Percentiles rank a stretch among this genome's conserved stretches.
Conservation (phyloP, 2,329 filamentous ascomycete genomes). For the Trichoderma atroviride region DNA sequence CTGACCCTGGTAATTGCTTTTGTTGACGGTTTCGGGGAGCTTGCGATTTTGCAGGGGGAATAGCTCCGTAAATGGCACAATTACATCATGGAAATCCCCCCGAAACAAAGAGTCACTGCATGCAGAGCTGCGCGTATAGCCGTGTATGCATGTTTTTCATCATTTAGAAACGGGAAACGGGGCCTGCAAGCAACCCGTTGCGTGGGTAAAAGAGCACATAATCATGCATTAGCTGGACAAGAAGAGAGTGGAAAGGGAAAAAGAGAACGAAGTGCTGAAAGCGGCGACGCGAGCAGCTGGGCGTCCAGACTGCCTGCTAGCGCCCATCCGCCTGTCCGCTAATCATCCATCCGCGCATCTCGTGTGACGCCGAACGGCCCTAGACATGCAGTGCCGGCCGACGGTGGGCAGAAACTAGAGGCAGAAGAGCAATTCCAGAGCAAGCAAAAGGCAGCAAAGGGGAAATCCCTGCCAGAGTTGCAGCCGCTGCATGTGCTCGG, state of each 20-base stretch:
- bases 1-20: not conserved
- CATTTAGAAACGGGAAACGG: slow-evolving; percentile 1
- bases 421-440: not conserved
- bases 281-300: not conserved
- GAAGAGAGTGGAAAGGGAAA: not conserved
- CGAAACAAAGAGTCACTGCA: not conserved
- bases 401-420: not conserved
- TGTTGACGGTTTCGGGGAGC: not conserved
- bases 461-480: not conserved
- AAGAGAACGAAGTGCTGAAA: not conserved
- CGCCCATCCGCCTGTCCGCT: not conserved
- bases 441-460: not conserved
- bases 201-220: not conserved
- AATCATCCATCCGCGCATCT: not conserved
- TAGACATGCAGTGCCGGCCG: slow-evolving; percentile 4
- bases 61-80: not conserved
- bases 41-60: not conserved
- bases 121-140: not conserved
- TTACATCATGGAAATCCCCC: slow-evolving; percentile 2
- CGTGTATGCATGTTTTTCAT: slow-evolving; percentile 14
- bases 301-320: not conserved
- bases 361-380: slow-evolving; percentile 8
- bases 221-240: not conserved
- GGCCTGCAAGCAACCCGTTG: slow-evolving; percentile 1
- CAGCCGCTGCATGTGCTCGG: not conserved